Evolutionary conservation across 352 stramenopile genomes (phyloP).

Genomic region (Blastocystis sp.): DNA sequence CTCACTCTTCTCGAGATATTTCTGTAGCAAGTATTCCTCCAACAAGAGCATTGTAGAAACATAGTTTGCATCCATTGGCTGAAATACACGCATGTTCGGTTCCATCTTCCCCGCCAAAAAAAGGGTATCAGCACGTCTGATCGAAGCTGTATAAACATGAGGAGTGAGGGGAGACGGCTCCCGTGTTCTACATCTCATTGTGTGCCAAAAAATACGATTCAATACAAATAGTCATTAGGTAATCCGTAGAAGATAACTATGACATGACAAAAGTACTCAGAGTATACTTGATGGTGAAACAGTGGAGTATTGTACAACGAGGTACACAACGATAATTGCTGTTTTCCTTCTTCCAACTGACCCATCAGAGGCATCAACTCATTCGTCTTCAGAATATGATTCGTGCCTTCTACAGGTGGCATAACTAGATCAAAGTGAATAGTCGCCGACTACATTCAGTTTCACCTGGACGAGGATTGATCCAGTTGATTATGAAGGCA

Average conservation of each 20-base stretch:
- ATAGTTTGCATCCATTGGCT: conserved; percentile 5
- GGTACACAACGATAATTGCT: conserved; percentile 13
- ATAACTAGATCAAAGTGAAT: neutral
- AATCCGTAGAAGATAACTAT: conserved; percentile 20
- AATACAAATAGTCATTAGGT: conserved; percentile 15
- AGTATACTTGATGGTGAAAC: neutral
- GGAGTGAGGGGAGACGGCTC: neutral
- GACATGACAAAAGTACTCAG: neutral
- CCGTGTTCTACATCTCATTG: neutral
- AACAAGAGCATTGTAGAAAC: neutral
- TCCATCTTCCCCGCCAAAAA: conserved; percentile 44
- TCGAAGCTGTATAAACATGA: conserved; percentile 5
- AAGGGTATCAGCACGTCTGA: neutral
- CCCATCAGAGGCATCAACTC: conserved; percentile 55
- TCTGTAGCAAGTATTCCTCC: conserved; percentile 41
- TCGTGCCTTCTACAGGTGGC: neutral
- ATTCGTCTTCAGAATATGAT: conserved; percentile 8
- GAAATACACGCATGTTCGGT: conserved; percentile 6
- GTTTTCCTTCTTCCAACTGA: conserved; percentile 4
- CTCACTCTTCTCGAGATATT: conserved; percentile 14
- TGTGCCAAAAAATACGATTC: neutral
- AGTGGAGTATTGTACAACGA: conserved; percentile 48
- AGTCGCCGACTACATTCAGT: neutral
- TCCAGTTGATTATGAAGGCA: conserved; percentile 44
- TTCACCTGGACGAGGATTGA: neutral